Percentiles rank a stretch among this genome's conserved stretches.
Evolutionary conservation across 805 yeast species (phyloP).

Genomic region (Alloascoidea hylecoeti): DNA sequence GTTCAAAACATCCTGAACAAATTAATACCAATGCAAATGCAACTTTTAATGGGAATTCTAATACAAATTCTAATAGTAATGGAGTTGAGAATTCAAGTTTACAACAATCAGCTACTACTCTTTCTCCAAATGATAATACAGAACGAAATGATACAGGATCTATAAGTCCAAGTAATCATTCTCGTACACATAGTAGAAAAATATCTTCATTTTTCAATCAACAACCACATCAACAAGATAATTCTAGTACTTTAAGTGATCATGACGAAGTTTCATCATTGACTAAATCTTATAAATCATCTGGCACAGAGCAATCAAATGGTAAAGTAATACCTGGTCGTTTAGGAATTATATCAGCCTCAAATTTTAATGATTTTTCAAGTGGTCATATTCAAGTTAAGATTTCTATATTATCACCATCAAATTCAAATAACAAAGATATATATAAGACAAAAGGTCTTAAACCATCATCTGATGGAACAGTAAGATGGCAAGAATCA

Average conservation of each 20-base stretch:
- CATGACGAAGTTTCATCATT: not conserved
- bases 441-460: constrained; percentile 40
- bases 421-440: constrained; percentile 35
- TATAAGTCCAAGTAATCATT: not conserved
- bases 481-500: constrained; percentile 43
- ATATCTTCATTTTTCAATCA: too few species aligned
- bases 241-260: not conserved
- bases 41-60: too few species aligned
- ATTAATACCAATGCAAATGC: not conserved
- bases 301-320: not conserved
- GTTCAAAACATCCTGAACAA: not conserved
- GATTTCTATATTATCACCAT: constrained; percentile 9
- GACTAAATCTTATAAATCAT: not conserved
- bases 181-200: not conserved
- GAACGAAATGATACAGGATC: too few species aligned
- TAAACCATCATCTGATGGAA: constrained; percentile 30
- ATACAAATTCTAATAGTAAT: not conserved
- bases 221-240: not conserved
- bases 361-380: constrained; percentile 22
- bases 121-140: not conserved
- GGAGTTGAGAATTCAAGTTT: not conserved
- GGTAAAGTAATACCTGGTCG: constrained; percentile 30
- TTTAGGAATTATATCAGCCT: constrained; percentile 33
- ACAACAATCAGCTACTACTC: not conserved
- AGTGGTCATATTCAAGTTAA: constrained; percentile 7